phyloP scores from a whole-genome alignment of 306 rosid genomes.

The Lotus japonicus region DNA sequence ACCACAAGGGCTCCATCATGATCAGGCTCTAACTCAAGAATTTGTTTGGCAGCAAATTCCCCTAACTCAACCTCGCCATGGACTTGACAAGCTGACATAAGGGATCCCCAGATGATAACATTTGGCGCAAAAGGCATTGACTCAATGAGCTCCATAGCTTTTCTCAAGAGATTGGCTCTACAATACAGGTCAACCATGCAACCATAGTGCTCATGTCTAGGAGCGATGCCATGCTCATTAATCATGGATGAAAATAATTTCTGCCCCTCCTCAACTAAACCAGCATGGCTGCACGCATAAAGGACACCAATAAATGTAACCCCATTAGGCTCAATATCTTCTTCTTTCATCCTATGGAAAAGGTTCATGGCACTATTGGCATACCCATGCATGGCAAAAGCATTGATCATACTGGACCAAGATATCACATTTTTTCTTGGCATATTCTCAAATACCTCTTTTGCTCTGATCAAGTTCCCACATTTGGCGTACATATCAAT shows the following conservation, averaged over 20 bases:
- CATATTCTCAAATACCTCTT: conserved; percentile 59
- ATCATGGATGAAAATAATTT: conserved; percentile 58
- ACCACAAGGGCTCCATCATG: conserved; percentile 79
- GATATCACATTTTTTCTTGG: conserved; percentile 59
- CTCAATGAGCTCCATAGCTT: conserved; percentile 72
- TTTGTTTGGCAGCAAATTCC: conserved; percentile 65
- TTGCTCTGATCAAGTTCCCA: conserved; percentile 55
- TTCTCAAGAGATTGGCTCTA: conserved; percentile 68
- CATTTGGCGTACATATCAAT: conserved; percentile 72
- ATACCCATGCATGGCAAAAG: conserved; percentile 77
- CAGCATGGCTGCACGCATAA: conserved; percentile 87
- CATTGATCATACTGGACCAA: conserved; percentile 76
- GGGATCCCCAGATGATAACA: conserved; percentile 84
- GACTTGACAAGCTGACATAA: conserved; percentile 77
- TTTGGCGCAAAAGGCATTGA: conserved; percentile 74
- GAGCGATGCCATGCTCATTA: conserved; percentile 53
- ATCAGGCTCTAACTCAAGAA: conserved; percentile 65
- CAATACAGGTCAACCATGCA: conserved; percentile 89
- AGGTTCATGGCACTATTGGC: conserved; percentile 46
- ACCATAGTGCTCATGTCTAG: conserved; percentile 77
- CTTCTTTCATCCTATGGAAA: conserved; percentile 57
- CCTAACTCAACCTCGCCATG: conserved; percentile 69
- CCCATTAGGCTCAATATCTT: conserved; percentile 54
- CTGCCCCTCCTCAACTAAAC: conserved; percentile 63
- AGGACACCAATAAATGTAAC: conserved; percentile 85